Conservation (phyloP, 2,329 filamentous ascomycete genomes). For the Fusarium mangiferae region DNA sequence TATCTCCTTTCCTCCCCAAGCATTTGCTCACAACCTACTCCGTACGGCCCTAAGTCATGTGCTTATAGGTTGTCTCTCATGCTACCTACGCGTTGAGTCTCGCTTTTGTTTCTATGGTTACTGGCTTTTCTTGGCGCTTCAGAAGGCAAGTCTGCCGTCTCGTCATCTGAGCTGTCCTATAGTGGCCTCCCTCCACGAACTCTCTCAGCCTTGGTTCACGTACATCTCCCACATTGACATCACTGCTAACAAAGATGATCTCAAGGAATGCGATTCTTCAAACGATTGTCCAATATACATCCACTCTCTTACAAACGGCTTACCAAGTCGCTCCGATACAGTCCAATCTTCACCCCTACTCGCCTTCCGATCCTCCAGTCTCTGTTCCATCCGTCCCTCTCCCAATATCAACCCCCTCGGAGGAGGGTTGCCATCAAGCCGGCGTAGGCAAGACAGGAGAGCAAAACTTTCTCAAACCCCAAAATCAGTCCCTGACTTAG, state of each 20-base stretch:
- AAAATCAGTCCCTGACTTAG: slow-evolving; percentile 3
- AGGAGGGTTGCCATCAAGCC: slow-evolving; percentile 16
- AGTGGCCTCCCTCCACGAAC: neutral
- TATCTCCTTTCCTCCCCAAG: neutral
- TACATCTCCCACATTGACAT: neutral
- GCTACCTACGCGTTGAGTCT: neutral
- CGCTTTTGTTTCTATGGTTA: neutral
- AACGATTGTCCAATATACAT: neutral
- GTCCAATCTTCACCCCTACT: neutral
- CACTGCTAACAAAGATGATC: neutral
- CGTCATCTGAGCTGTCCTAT: neutral
- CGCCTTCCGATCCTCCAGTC: neutral
- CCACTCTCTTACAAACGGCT: neutral
- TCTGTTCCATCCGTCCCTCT: neutral
- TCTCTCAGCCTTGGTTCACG: neutral
- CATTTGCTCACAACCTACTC: neutral
- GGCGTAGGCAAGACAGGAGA: slow-evolving; percentile 10
- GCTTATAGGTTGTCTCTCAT: neutral
- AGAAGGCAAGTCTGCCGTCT: neutral
- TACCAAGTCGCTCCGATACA: neutral
- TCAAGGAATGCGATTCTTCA: neutral
- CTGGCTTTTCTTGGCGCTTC: neutral
- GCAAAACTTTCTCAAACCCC: slow-evolving; percentile 13
- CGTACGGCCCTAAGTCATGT: neutral
- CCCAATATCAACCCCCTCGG: neutral